A percentile compares a stretch with the other conserved stretches of the same genome.
These are phyloP conservation scores for Podila epicladia DNA, from an alignment of 192 early-diverging fungal species.

Conservation along the genomic window DNA sequence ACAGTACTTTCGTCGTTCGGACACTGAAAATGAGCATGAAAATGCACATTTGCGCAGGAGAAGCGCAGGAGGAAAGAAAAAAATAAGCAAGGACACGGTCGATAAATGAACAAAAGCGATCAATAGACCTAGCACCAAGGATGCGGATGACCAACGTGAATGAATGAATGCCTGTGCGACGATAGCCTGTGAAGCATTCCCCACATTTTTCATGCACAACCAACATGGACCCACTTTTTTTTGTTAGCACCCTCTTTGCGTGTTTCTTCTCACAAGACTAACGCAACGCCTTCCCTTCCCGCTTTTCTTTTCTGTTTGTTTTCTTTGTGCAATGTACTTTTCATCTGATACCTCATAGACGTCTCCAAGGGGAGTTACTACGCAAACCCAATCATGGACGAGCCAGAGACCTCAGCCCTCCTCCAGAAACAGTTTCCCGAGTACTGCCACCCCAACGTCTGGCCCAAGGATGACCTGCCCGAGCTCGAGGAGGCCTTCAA, in stretches of 20 bases:
- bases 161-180: slow-evolving; percentile 5
- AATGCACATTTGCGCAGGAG: too few relatives aligned
- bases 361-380: slow-evolving; percentile 73
- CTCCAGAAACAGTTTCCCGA: slow-evolving; percentile 60
- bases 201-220: slow-evolving; percentile 20
- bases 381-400: slow-evolving; percentile 63
- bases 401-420: slow-evolving; percentile 29
- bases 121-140: neutral
- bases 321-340: neutral
- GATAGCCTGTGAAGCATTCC: neutral
- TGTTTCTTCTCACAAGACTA: neutral
- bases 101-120: neutral
- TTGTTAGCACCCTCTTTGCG: neutral
- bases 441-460: slow-evolving; percentile 66
- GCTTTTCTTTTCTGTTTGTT: neutral
- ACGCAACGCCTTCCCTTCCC: neutral
- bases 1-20: neutral
- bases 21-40: neutral
- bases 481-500: slow-evolving; percentile 65
- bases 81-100: neutral
- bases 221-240: slow-evolving; percentile 37
- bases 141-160: neutral
- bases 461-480: slow-evolving; percentile 65
- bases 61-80: neutral
- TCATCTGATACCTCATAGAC: slow-evolving; percentile 10